Conservation (phyloP, 2,329 filamentous ascomycete genomes). For the Neocucurbitaria cava region DNA sequence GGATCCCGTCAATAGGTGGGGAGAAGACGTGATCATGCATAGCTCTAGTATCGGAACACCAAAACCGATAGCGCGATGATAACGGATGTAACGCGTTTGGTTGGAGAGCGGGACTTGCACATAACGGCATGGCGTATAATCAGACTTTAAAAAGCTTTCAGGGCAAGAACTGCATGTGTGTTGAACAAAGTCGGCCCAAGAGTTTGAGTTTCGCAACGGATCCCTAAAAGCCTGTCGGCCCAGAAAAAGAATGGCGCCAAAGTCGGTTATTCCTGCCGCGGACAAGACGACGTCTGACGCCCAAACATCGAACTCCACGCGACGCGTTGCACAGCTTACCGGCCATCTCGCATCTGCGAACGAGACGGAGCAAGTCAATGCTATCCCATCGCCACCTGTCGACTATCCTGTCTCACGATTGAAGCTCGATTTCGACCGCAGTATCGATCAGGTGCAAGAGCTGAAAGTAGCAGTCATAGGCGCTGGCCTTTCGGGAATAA, state of each 20-base stretch:
- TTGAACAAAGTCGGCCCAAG: background rate
- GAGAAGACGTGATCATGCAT: constrained; percentile 41
- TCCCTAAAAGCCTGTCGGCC: constrained; percentile 1
- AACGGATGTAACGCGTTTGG: constrained; percentile 8
- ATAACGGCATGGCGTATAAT: background rate
- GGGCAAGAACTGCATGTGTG: background rate
- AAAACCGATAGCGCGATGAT: constrained; percentile 20
- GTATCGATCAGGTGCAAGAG: constrained; percentile 40
- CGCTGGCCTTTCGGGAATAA: constrained; percentile 68
- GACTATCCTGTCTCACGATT: constrained; percentile 37
- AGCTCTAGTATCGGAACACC: constrained; percentile 4
- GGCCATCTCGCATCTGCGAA: constrained; percentile 30
- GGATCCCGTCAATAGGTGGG: constrained; percentile 38
- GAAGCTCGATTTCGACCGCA: constrained; percentile 32
- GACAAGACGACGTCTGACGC: constrained; percentile 19
- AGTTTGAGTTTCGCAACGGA: background rate
- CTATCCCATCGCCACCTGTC: constrained; percentile 18
- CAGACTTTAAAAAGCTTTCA: constrained; percentile 11
- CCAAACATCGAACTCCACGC: constrained; percentile 23
- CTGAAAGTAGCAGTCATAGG: constrained; percentile 67
- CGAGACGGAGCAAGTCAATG: constrained; percentile 22
- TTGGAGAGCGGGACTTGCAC: background rate
- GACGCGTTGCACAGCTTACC: constrained; percentile 36
- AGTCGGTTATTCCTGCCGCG: constrained; percentile 11
- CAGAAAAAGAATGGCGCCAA: constrained; percentile 23